Conservation (phyloP, 2,329 filamentous ascomycete genomes). For the Fusarium austroafricanum region DNA sequence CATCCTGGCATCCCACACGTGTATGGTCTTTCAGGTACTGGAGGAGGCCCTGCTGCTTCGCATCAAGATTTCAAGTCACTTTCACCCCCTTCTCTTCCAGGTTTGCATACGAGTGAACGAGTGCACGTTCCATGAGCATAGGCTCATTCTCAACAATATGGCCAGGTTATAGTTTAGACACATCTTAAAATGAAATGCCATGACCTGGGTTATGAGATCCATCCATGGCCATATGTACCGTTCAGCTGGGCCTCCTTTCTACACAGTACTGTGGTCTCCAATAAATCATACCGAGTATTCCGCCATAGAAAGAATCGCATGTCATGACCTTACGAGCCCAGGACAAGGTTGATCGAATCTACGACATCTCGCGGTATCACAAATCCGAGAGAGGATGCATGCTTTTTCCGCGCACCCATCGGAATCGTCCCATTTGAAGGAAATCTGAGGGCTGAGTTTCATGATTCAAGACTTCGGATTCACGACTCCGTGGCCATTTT, state of each 20-base stretch:
- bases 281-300: slow-evolving; percentile 27
- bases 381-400: slow-evolving; percentile 29
- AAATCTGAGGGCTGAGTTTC: slow-evolving; percentile 24
- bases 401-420: slow-evolving; percentile 36
- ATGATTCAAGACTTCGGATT: slow-evolving; percentile 26
- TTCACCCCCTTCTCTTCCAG: slow-evolving; percentile 18
- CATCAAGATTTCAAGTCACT: slow-evolving; percentile 33
- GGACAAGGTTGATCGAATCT: slow-evolving; percentile 19
- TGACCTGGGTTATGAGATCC: slow-evolving; percentile 36
- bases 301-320: slow-evolving; percentile 25
- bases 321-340: slow-evolving; percentile 29
- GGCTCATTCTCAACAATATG: slow-evolving; percentile 36
- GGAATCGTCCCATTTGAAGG: slow-evolving; percentile 25
- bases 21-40: slow-evolving; percentile 30
- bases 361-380: slow-evolving; percentile 28
- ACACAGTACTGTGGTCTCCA: not conserved
- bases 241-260: slow-evolving; percentile 26
- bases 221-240: slow-evolving; percentile 33
- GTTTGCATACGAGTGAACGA: slow-evolving; percentile 1
- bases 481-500: slow-evolving; percentile 26
- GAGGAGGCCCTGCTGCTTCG: slow-evolving; percentile 13
- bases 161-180: slow-evolving; percentile 29
- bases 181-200: slow-evolving; percentile 21
- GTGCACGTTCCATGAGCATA: slow-evolving; percentile 38
- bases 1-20: slow-evolving; percentile 35